phyloP scores from a whole-genome alignment of 1,284 basidiomycete species.

The Ceratobasidium sp. region DNA sequence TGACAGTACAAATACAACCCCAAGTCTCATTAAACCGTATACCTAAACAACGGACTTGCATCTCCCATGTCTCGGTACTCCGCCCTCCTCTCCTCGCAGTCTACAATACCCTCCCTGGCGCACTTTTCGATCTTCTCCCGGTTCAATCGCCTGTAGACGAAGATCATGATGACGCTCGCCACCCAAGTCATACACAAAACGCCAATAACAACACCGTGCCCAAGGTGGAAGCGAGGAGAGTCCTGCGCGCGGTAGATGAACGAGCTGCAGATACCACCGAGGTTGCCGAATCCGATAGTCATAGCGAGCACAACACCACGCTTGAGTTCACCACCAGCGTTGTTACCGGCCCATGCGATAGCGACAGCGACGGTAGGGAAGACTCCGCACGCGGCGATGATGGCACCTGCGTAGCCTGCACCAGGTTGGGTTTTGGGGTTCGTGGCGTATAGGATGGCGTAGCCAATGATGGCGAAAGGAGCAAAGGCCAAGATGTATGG shows the following conservation, averaged over 20 bases:
- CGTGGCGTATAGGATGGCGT: slow-evolving; percentile 39
- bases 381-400: slow-evolving; percentile 53
- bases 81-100: slow-evolving; percentile 46
- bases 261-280: slow-evolving; percentile 58
- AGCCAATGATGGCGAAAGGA: slow-evolving; percentile 40
- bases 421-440: slow-evolving; percentile 47
- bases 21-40: slow-evolving; percentile 37
- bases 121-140: slow-evolving; percentile 55
- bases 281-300: slow-evolving; percentile 61
- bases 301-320: slow-evolving; percentile 62
- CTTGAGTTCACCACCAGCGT: slow-evolving; percentile 63
- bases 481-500: slow-evolving; percentile 41
- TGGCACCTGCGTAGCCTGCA: slow-evolving; percentile 59
- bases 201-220: slow-evolving; percentile 61
- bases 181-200: slow-evolving; percentile 55
- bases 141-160: slow-evolving; percentile 54
- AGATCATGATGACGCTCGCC: slow-evolving; percentile 50
- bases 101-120: slow-evolving; percentile 51
- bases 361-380: slow-evolving; percentile 48
- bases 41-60: slow-evolving; percentile 60
- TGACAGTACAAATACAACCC: too few species aligned
- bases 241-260: slow-evolving; percentile 54
- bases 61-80: slow-evolving; percentile 57
- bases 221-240: slow-evolving; percentile 58
- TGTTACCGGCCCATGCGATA: slow-evolving; percentile 64